phyloP scores from a whole-genome alignment of 257 asterid species.

The Penstemon newberryi region DNA sequence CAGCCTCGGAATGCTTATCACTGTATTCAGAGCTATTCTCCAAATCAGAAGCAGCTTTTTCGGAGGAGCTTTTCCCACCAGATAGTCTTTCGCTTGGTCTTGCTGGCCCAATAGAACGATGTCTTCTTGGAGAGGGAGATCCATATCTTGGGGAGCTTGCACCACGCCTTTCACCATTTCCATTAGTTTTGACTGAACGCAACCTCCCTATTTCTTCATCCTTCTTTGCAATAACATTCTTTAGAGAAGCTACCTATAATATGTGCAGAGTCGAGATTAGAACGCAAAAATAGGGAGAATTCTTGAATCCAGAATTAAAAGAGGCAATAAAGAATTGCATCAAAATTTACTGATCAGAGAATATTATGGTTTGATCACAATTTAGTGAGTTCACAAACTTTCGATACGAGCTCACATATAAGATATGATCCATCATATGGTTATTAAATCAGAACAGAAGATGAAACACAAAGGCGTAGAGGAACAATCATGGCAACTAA shows the following conservation, averaged over 20 bases:
- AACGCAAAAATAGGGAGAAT: not conserved
- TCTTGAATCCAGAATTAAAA: slow-evolving; percentile 5
- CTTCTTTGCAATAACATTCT: slow-evolving; percentile 65
- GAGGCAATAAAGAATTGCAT: not conserved
- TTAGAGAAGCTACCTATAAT: slow-evolving; percentile 67
- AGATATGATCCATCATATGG: not conserved
- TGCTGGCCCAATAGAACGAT: slow-evolving; percentile 42
- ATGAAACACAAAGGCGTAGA: slow-evolving; percentile 1
- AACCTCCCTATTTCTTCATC: slow-evolving; percentile 77
- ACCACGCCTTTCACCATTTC: slow-evolving; percentile 47
- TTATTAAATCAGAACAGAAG: not conserved
- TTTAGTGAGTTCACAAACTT: not conserved
- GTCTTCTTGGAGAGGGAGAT: slow-evolving; percentile 70
- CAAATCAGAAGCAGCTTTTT: slow-evolving; percentile 64
- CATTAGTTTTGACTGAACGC: slow-evolving; percentile 43
- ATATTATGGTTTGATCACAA: not conserved
- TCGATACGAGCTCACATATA: not conserved
- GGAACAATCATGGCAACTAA: too few species aligned
- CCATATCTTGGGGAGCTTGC: slow-evolving; percentile 45
- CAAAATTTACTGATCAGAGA: not conserved
- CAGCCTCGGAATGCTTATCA: slow-evolving; percentile 83
- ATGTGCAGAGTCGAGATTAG: not conserved
- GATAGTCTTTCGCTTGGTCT: slow-evolving; percentile 41
- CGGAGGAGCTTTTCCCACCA: slow-evolving; percentile 45
- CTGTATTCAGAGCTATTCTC: slow-evolving; percentile 80